These are phyloP conservation scores for Vaccinium darrowii DNA, from an alignment of 148 eudicot genomes.

Conservation along the genomic window DNA sequence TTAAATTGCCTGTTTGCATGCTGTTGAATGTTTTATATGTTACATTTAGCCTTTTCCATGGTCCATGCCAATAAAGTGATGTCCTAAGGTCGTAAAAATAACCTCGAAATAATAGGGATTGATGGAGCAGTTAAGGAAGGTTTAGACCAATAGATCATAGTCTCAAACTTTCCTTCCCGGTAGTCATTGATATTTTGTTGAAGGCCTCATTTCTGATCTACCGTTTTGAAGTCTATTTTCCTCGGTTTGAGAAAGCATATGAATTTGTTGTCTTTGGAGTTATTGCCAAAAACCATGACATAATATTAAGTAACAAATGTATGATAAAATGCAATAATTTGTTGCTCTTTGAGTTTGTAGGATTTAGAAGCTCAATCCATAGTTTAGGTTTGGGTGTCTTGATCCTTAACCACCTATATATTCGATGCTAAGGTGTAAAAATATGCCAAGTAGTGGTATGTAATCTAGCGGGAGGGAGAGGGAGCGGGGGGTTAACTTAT, in stretches of 20 bases:
- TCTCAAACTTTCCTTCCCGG: background rate
- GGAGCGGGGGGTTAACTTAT: no score
- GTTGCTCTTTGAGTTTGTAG: background rate
- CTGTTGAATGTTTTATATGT: background rate
- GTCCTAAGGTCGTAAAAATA: background rate
- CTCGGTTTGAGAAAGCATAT: background rate
- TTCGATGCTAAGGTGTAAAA: background rate
- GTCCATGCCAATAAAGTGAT: background rate
- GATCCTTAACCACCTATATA: background rate
- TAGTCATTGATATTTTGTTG: background rate
- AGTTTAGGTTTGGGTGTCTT: background rate
- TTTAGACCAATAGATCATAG: background rate
- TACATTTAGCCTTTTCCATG: background rate
- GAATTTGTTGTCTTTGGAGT: background rate
- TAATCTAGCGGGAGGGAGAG: no score
- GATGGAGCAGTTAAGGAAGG: background rate
- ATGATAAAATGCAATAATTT: background rate
- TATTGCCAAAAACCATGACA: background rate
- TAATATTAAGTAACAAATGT: background rate
- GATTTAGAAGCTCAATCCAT: background rate
- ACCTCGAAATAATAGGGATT: background rate
- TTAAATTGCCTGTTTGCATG: background rate
- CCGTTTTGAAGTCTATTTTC: background rate
- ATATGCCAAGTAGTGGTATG: background rate
- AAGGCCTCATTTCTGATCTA: background rate